Base-by-base conservation (phyloP, 1,284 basidiomycete genomes). In the Apiotrichum mycotoxinovorans region DNA sequence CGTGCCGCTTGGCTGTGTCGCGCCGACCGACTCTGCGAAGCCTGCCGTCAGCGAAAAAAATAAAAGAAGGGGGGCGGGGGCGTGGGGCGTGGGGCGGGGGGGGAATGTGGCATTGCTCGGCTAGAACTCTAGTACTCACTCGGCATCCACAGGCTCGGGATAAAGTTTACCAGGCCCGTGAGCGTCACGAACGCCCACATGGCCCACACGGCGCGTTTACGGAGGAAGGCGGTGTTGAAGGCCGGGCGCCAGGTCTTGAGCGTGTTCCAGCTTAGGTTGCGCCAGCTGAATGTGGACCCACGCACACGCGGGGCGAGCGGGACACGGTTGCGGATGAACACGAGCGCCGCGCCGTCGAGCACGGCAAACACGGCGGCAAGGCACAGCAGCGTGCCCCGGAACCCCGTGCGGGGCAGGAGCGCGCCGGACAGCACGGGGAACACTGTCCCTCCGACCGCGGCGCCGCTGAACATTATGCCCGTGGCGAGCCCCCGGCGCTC, bases 131-230 rank as follows among this genome's bases (percentile, higher is more conserved):
- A n/a, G n/a, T n/a, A n/a, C 47, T 37, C 38, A 51, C 49, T 41
- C 3, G 56, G 51, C 44, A 55, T 57, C 67, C 71, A 76, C 17
- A 77, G 58, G 12, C 56, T 63, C 0, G 77, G 77, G 23, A 75
- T 56, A 47, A 78, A 77, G 57, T 74, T 75, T 37, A 71, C 75
- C 20, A 74, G 52, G 42, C 66, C 66, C 7, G 69, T 69, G 25
- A 76, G 46, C 11, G 71, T 45, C 27, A 75, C 72, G 15, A 66
- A 66, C 0, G 56, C 57, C 9, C 51, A 54, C 25, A 72, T 72
- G 22, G 67, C 58, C 42, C 64, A 70, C 22, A 72, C 60, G 4
- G 66, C 54, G 23, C 55, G 56, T 5, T 57, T 57, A 25, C 54
- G 55, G n/a, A 74, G 41, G 60, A 75, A 69, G 0, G 35, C 41